phyloP scores from a whole-genome alignment of 305 asterid species.

The Solanum hybrid region DNA sequence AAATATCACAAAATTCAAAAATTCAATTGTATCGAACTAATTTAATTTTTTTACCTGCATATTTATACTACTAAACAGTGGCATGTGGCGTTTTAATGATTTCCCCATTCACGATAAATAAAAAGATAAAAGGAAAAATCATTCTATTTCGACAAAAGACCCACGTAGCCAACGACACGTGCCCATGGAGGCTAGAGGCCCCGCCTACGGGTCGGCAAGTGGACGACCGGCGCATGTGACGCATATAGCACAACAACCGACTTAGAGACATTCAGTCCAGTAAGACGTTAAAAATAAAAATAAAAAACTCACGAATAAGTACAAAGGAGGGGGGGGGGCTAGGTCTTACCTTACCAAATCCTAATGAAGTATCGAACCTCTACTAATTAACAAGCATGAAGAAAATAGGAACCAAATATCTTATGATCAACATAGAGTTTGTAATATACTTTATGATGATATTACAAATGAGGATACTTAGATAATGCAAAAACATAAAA shows the following conservation, averaged over 20 bases:
- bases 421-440: background rate
- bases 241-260: background rate
- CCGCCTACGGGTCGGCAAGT: background rate
- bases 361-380: background rate
- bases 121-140: too few relatives aligned
- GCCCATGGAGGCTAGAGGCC: background rate
- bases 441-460: background rate
- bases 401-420: too few relatives aligned
- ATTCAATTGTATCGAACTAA: background rate
- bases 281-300: too few relatives aligned
- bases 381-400: background rate
- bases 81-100: too few relatives aligned
- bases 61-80: background rate
- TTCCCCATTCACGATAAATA: background rate
- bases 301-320: background rate
- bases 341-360: background rate
- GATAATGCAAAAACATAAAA: background rate
- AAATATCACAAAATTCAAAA: background rate
- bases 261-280: background rate
- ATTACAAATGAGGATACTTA: background rate
- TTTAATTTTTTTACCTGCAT: background rate
- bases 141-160: background rate
- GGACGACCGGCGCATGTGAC: background rate
- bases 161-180: background rate
- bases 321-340: background rate